A percentile compares a stretch with the other conserved stretches of the same genome.
Conservation (phyloP, 148 eudicot genomes). For the Silene conica region DNA sequence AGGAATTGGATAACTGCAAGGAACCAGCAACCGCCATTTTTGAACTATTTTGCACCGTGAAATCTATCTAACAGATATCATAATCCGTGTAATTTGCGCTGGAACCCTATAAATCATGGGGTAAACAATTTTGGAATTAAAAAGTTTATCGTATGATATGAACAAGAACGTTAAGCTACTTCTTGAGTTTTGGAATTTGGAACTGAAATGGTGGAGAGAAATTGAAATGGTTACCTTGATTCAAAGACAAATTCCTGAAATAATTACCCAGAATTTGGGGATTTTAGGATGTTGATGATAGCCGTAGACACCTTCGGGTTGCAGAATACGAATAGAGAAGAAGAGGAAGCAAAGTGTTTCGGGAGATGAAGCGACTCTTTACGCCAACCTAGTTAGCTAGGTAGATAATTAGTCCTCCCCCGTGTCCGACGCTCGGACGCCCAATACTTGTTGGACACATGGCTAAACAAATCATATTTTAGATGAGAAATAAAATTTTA, state of each 20-base stretch:
- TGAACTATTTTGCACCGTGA: background rate
- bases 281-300: background rate
- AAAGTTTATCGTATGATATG: no score
- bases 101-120: constrained; percentile 1
- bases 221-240: background rate
- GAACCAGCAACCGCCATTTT: constrained; percentile 46
- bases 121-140: no score
- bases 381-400: no score
- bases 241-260: background rate
- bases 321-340: no score
- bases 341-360: no score
- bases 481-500: no score
- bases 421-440: no score
- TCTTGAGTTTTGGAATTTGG: background rate
- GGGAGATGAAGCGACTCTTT: no score
- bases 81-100: background rate
- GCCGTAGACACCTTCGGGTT: no score
- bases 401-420: no score
- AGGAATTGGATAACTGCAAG: constrained; percentile 44
- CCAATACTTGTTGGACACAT: no score
- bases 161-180: background rate
- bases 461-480: no score
- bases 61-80: constrained; percentile 5
- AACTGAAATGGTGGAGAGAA: background rate
- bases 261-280: background rate